Base-by-base conservation (phyloP, 371 early-diverging fungal genomes). In the Quaeritorhiza haematococci region DNA sequence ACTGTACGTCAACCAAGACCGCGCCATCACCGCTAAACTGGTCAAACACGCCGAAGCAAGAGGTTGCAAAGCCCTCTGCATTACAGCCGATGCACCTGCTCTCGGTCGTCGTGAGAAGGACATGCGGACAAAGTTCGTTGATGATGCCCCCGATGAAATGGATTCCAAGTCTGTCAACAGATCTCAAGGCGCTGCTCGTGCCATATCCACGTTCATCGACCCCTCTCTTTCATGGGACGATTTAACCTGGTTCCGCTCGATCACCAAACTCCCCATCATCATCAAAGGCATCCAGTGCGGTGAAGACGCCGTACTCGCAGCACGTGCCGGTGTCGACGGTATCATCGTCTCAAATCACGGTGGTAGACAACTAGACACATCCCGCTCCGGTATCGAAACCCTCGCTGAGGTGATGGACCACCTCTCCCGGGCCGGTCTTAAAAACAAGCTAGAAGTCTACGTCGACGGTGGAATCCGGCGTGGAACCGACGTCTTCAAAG, bases 341-440 rank as follows among this genome's bases (percentile, higher is more conserved):
- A 83, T 96, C 49, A 84, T 94, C 10, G 72, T 97, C 8, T 90
- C 90, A 48, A 97, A 97, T 68, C 98, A 97, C 63, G 98, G 96
- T 58, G 98, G 98, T 29, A 80, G 98, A 10, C 96, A 97, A 68
- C 74, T 97, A 42, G 96, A 96, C 67, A 77, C 78, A 0, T 45
- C 51, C 42, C 63, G 68, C 15, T 59, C 66, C 32, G 73, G 65
- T 1, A 59, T 77, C 33, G 95, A 95, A 53, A 85, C 90, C 17
- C 68, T 95, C 47, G 85, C 88, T 7, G 93, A 93, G 51, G 88
- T 91, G 8, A 79, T 89, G 61, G 83, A 80, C 17, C 91, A 87
- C 0, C 82, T 85, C 15, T 63, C 78, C 59, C 68, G 66, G 6
- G 73, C 70, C 4, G 59, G 59, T 5, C 41, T 67, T 0, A 28